phyloP scores from a whole-genome alignment of 1,284 basidiomycete genomes.

The Pascua sp. region DNA sequence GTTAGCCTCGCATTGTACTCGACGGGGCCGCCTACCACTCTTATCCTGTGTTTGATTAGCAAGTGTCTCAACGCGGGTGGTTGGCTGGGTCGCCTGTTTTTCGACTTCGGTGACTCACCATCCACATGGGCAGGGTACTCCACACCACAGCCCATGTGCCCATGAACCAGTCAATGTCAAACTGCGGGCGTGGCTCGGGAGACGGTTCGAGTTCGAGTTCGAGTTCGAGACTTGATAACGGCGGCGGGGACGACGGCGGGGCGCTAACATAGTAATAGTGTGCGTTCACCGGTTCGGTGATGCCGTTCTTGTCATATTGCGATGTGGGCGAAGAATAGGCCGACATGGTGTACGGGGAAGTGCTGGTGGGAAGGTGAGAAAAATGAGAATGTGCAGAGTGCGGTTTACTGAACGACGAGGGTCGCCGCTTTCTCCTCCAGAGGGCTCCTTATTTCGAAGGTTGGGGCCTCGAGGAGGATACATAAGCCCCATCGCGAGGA shows the following conservation, averaged over 20 bases:
- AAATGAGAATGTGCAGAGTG: too few relatives aligned
- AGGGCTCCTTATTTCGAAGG: too few relatives aligned
- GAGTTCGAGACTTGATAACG: not conserved
- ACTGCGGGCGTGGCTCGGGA: slow-evolving; percentile 11
- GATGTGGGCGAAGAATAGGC: not conserved
- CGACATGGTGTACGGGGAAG: not conserved
- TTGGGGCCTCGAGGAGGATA: too few relatives aligned
- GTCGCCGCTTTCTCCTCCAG: too few relatives aligned
- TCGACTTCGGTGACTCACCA: slow-evolving; percentile 35
- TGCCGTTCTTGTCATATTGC: not conserved
- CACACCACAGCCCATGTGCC: slow-evolving; percentile 54
- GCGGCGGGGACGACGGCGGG: not conserved
- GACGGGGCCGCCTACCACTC: not conserved
- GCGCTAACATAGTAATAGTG: not conserved
- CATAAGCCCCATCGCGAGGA: too few relatives aligned
- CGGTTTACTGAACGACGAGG: too few relatives aligned
- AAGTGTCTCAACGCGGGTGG: not conserved
- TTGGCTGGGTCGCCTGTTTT: too few relatives aligned
- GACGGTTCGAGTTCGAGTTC: not conserved
- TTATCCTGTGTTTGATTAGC: not conserved
- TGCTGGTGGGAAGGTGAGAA: too few relatives aligned
- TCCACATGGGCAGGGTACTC: slow-evolving; percentile 56
- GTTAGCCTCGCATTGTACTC: not conserved
- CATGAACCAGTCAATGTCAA: slow-evolving; percentile 50
- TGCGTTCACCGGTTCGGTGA: not conserved